phyloP scores from a whole-genome alignment of 257 asterid genomes.

The Verbena officinalis region DNA sequence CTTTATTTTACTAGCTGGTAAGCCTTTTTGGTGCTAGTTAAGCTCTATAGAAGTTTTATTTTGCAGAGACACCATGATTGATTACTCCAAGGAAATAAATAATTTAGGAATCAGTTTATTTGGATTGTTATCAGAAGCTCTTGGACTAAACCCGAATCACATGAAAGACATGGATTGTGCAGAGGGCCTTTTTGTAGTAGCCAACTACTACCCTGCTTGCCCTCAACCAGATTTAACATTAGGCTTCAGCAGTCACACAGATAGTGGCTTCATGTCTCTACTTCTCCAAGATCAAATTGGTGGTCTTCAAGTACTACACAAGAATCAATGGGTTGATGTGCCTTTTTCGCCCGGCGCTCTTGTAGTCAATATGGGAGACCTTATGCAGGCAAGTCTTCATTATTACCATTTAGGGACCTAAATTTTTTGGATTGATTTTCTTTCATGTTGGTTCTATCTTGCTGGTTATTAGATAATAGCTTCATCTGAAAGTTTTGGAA shows the following conservation, averaged over 20 bases:
- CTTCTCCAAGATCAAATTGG: constrained; percentile 35
- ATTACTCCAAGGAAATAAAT: constrained; percentile 26
- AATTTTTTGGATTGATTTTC: too few relatives aligned
- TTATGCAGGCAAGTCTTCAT: constrained; percentile 28
- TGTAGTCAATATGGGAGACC: constrained; percentile 34
- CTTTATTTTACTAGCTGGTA: too few relatives aligned
- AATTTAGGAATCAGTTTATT: background rate
- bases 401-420: too few relatives aligned
- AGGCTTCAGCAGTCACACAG: constrained; percentile 31
- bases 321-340: constrained; percentile 35
- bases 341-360: constrained; percentile 29
- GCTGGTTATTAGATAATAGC: too few relatives aligned
- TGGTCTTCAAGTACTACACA: constrained; percentile 35
- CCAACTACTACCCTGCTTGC: constrained; percentile 37
- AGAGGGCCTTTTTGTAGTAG: constrained; percentile 21
- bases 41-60: background rate
- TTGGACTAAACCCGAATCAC: constrained; percentile 27
- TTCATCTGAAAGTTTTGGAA: too few relatives aligned
- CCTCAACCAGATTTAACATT: constrained; percentile 40
- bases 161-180: constrained; percentile 40
- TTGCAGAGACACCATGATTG: constrained; percentile 25
- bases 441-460: too few relatives aligned
- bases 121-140: constrained; percentile 30
- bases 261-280: constrained; percentile 32
- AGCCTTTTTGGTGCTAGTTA: too few relatives aligned